Conservation (phyloP, 257 asterid species). For the Solanum verrucosum region DNA sequence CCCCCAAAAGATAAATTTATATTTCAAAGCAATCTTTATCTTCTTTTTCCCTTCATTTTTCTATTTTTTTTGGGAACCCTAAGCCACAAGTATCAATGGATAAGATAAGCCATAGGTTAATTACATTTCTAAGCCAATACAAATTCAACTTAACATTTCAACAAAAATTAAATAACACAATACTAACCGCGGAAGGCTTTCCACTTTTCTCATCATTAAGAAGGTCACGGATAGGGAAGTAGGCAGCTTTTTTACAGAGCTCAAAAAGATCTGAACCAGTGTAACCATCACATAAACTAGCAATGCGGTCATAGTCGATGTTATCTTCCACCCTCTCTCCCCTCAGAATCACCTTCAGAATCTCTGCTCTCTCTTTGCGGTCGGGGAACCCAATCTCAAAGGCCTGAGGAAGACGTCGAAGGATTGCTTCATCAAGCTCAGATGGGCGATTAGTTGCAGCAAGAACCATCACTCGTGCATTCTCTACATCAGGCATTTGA, state of each 20-base stretch:
- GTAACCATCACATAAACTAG: slow-evolving; percentile 66
- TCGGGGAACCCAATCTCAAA: slow-evolving; percentile 87
- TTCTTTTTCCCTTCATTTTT: background rate
- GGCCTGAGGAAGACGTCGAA: slow-evolving; percentile 93
- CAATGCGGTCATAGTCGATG: slow-evolving; percentile 56
- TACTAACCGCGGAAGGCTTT: slow-evolving; percentile 41
- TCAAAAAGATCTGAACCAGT: slow-evolving; percentile 95
- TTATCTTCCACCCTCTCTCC: slow-evolving; percentile 61
- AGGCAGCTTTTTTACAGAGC: slow-evolving; percentile 92
- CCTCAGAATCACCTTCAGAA: slow-evolving; percentile 77
- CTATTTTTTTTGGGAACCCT: background rate
- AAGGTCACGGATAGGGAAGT: slow-evolving; percentile 72
- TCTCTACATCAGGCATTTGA: slow-evolving; percentile 31
- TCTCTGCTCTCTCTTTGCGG: slow-evolving; percentile 54
- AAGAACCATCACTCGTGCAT: slow-evolving; percentile 93
- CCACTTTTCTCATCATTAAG: slow-evolving; percentile 70
- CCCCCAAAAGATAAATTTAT: background rate
- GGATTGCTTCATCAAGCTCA: slow-evolving; percentile 97
- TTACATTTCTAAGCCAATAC: background rate
- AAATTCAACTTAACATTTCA: background rate
- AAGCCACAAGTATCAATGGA: background rate
- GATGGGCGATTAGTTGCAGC: slow-evolving; percentile 98
- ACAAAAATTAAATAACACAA: background rate
- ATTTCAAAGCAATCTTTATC: background rate
- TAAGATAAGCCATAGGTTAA: background rate